Evolutionary conservation across 176 grass and related monocot genomes (phyloP).

Genomic region (Cocos nucifera): DNA sequence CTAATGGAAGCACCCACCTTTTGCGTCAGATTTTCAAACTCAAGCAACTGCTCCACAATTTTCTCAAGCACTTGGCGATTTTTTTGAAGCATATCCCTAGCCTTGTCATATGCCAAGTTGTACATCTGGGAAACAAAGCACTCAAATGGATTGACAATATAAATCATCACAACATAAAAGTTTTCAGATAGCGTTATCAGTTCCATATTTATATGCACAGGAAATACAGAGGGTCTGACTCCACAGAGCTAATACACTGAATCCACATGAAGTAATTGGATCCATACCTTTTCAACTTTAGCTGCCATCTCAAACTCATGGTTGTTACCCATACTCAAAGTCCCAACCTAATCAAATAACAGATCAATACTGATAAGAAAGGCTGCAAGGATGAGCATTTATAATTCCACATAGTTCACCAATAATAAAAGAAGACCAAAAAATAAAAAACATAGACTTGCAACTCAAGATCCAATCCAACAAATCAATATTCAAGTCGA

Average conservation of each 20-base stretch:
- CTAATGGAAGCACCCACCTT: conserved; percentile 12
- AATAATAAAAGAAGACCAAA: no score
- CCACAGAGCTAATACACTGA: no score
- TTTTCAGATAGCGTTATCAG: no score
- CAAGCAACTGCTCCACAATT: conserved; percentile 30
- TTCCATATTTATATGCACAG: no score
- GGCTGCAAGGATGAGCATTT: background rate
- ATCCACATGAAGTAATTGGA: background rate
- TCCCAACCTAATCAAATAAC: conserved; percentile 10
- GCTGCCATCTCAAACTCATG: conserved; percentile 24
- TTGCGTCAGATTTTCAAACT: conserved; percentile 26
- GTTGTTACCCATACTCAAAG: conserved; percentile 25
- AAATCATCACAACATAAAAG: no score
- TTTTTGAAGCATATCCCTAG: conserved; percentile 18
- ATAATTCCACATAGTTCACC: background rate
- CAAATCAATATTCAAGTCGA: no score
- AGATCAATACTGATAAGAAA: background rate
- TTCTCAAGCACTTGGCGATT: conserved; percentile 22
- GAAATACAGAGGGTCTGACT: no score
- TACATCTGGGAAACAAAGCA: conserved; percentile 18
- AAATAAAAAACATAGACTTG: no score
- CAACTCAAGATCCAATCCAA: no score
- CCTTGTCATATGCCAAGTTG: conserved; percentile 23
- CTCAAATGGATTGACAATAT: background rate
- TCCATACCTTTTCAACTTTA: conserved; percentile 20